Evolutionary conservation across 176 grass and related monocot species (phyloP), one percentile per base, ranked within the genome.

Genomic region (Juncus inflexus): DNA sequence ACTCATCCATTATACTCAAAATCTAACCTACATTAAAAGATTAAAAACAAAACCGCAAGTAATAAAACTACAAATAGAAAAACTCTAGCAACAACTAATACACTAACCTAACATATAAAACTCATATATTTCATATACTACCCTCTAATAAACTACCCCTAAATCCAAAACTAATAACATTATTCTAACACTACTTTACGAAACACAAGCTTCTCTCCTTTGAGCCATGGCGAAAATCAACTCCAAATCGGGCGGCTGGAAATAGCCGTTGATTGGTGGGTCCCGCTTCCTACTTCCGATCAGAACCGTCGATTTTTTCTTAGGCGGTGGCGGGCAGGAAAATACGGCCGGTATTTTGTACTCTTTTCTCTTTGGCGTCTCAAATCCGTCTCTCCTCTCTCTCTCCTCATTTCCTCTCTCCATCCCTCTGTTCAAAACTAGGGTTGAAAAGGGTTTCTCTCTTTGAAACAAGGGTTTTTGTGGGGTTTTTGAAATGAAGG

Each of bases 321-420:
- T 67, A n/a, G 81, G 77, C 49, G 83, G 83, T 42, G 69, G 71
- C 4, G 86, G 86, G 75, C 86, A 90, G 3, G 37, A 41, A 42
- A 68, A 40, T 39, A 82, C 55, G 35, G 52, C 81, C 2, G 91
- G 87, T 53, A 90, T 90, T 60, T 69, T 83, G 81, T 76, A 90
- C 35, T 80, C 89, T 50, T 78, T 66, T 15, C 89, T 74, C 81
- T 72, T 79, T 42, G 84, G 84, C 53, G 81, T 88, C 75, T 92
- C 75, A 74, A 84, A 87, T 28, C 84, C 84, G 15, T 77, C 71
- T 69, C 35, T 80, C 12, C 4, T 12, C 12, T 69, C 40, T 77
- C 37, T 60, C n/a, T 63, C 3, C 47, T 15, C 11, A 0, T 63
- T 52, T 54, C 69, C 61, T 3, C n/a, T 55, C 49, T 72, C 78